A percentile compares a stretch with the other conserved stretches of the same genome.
phyloP scores from a whole-genome alignment of 345 rosid genomes.

The Arabis hirsuta region DNA sequence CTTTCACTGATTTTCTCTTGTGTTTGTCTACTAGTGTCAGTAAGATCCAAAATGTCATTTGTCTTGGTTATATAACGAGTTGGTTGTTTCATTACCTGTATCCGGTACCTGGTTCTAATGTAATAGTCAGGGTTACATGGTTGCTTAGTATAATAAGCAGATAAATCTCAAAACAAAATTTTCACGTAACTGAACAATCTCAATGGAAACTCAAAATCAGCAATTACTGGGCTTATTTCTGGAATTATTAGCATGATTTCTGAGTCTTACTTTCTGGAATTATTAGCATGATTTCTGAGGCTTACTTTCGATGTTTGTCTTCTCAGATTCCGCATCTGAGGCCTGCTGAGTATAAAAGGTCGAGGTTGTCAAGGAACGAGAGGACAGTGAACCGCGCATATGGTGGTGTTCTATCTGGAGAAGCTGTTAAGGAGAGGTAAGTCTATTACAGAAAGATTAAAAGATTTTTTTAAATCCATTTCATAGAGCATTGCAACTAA shows the following conservation, averaged over 20 bases:
- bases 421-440: slow-evolving; percentile 83
- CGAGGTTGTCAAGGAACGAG: slow-evolving; percentile 71
- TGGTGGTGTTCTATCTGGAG: slow-evolving; percentile 79
- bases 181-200: neutral
- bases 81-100: neutral
- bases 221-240: neutral
- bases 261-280: neutral
- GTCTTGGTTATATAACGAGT: neutral
- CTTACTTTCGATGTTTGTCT: neutral
- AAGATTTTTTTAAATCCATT: neutral
- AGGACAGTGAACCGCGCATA: slow-evolving; percentile 85
- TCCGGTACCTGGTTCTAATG: neutral
- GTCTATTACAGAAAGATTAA: neutral
- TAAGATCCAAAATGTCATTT: neutral
- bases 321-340: slow-evolving; percentile 83
- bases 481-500: neutral
- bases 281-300: neutral
- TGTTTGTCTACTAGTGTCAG: neutral
- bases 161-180: neutral
- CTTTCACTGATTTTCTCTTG: neutral
- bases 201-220: neutral
- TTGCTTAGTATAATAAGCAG: neutral
- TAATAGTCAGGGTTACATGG: neutral
- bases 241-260: neutral
- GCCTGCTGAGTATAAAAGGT: slow-evolving; percentile 81